These are phyloP conservation scores for Fusarium mexicanum DNA, from an alignment of 2,329 filamentous ascomycete species.

Conservation along the genomic window DNA sequence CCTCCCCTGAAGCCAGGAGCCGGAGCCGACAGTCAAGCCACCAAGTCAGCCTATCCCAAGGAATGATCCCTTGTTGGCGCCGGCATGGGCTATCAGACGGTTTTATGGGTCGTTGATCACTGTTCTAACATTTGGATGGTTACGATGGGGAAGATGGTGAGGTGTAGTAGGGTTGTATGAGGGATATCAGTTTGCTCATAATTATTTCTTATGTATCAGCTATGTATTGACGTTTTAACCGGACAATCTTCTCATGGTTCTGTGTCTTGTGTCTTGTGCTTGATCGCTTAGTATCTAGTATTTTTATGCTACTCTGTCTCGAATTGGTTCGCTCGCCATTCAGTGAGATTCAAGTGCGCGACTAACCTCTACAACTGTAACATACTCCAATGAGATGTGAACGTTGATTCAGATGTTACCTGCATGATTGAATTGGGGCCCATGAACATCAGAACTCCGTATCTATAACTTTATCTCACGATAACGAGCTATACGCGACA, in stretches of 20 bases:
- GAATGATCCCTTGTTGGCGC: neutral
- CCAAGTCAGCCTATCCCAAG: fast-evolving
- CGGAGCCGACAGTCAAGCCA: fast-evolving
- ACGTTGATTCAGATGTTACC: too few species aligned
- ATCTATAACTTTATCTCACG: too few species aligned
- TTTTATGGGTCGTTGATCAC: neutral
- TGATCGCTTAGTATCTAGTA: fast-evolving
- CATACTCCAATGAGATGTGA: too few species aligned
- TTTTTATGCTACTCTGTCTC: neutral
- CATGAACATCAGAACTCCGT: too few species aligned
- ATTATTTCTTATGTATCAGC: neutral
- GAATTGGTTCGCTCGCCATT: fast-evolving
- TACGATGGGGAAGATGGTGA: neutral
- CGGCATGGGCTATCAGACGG: neutral
- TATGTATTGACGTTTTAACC: neutral
- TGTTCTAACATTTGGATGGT: neutral
- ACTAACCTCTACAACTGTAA: neutral
- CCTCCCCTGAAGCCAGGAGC: neutral
- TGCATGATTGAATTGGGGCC: too few species aligned
- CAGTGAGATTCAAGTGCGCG: neutral
- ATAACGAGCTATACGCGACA: too few species aligned
- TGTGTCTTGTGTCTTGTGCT: fast-evolving
- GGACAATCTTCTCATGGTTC: fast-evolving
- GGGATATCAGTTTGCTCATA: fast-evolving
- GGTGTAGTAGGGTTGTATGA: fast-evolving